Evolutionary conservation across 257 asterid species (phyloP), one percentile per base, ranked within the genome.

Genomic region (Vinca minor): DNA sequence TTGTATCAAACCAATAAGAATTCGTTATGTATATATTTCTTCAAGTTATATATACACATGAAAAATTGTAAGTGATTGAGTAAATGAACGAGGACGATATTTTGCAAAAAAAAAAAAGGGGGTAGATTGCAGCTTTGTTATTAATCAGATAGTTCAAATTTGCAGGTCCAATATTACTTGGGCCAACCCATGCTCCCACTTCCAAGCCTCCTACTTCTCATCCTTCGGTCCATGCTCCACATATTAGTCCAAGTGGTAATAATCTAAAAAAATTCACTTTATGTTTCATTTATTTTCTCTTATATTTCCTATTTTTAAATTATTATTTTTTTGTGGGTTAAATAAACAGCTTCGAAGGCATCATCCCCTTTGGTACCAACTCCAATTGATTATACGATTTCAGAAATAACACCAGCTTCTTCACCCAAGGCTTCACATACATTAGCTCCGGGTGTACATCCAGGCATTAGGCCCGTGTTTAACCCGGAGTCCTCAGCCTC

Each of bases 121-220:
- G 34, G 23, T 0, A 10, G n/a, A 14, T 8, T 35, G 47, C 32
- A 5, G 34, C 29, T 39, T 15, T 23, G 42, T 29, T 11, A 1
- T 41, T 36, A 39, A 64, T 36, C 4, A 25, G 58, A 52, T 10
- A 14, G 9, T 45, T 15, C 0, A 8, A 29, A 60, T 39, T 61
- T 62, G 55, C 81, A 83, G 96, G 96, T 59, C 88, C 90, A 4
- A 76, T 70, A 3, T 66, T 85, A 62, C 81, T 81, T 45, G 79
- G 62, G 31, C 91, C 95, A 58, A 29, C 80, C 21, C 75, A 70
- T 66, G 69, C 88, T 28, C 89, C 95, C 32, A 26, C 70, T 28
- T 50, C 74, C 70, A 23, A 31, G n/a, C 63, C 85, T 29, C 78
- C 84, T 20, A 66, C 74, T 20, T 48, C 73, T 12, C 66, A 48